phyloP scores from a whole-genome alignment of 805 yeast genomes.

The Myxozyma mucilagina region DNA sequence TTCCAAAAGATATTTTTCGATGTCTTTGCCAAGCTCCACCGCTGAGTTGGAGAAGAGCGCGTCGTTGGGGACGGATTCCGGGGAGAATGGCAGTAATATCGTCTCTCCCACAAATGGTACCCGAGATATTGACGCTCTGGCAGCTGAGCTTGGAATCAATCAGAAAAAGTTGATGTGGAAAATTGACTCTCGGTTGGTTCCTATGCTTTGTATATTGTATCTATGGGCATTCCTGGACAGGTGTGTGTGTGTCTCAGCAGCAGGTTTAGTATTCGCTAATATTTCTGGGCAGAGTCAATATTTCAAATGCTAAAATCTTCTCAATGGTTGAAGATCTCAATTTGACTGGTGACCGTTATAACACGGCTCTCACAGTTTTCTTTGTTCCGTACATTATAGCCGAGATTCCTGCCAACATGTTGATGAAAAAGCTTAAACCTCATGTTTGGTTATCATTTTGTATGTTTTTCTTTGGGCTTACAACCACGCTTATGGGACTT shows the following conservation, averaged over 20 bases:
- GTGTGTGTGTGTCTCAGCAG: not conserved
- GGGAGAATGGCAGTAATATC: not conserved
- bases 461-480: constrained; percentile 62
- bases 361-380: constrained; percentile 65
- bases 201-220: constrained; percentile 73
- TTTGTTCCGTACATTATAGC: constrained; percentile 65
- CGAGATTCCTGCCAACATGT: constrained; percentile 62
- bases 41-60: constrained; percentile 1
- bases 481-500: constrained; percentile 67
- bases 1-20: no score
- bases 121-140: constrained; percentile 39
- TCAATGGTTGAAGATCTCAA: constrained; percentile 60
- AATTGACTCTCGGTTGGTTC: constrained; percentile 67
- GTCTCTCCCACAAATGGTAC: not conserved
- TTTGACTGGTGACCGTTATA: constrained; percentile 58
- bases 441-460: constrained; percentile 63
- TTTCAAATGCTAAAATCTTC: constrained; percentile 75
- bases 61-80: constrained; percentile 1
- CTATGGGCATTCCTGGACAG: constrained; percentile 77
- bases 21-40: not conserved
- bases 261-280: not conserved
- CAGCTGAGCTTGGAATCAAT: constrained; percentile 52
- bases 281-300: constrained; percentile 52
- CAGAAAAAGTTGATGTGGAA: constrained; percentile 61
- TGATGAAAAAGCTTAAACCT: constrained; percentile 60